Percentiles rank a stretch among this genome's conserved stretches.
Conservation (phyloP, 139 green algal genomes). For the Picochlorum sp. region DNA sequence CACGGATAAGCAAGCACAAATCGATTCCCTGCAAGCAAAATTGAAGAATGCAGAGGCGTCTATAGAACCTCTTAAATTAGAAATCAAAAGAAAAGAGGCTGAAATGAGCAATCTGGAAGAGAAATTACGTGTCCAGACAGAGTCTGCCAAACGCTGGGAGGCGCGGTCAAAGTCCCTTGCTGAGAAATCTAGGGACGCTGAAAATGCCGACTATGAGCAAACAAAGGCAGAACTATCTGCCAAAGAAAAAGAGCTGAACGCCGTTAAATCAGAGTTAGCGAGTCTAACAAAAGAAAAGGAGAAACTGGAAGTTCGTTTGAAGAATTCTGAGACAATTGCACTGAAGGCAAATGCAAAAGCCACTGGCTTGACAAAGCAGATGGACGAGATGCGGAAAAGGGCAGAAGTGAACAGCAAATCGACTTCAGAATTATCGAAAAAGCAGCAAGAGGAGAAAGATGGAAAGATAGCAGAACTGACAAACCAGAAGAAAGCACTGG, state of each 20-base stretch:
- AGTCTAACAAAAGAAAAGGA: background rate
- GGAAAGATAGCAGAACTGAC: no score
- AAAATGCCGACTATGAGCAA: slow-evolving; percentile 34
- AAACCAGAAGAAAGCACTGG: no score
- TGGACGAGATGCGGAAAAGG: slow-evolving; percentile 2
- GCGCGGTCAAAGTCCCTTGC: slow-evolving; percentile 34
- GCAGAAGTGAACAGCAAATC: background rate
- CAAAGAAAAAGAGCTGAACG: slow-evolving; percentile 1
- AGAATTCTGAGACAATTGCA: background rate
- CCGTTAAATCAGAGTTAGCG: slow-evolving; percentile 2
- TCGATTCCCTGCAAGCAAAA: slow-evolving; percentile 1
- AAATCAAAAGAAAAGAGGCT: slow-evolving; percentile 16
- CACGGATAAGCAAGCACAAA: slow-evolving; percentile 3
- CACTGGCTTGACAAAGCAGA: background rate
- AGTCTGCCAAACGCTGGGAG: slow-evolving; percentile 32
- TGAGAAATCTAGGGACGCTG: slow-evolving; percentile 40
- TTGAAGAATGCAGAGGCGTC: slow-evolving; percentile 10
- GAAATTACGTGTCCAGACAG: slow-evolving; percentile 21
- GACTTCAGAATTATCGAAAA: background rate
- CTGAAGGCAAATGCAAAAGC: background rate
- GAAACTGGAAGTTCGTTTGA: background rate
- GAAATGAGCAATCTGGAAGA: slow-evolving; percentile 8
- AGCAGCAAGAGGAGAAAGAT: background rate
- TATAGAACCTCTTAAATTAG: slow-evolving; percentile 14
- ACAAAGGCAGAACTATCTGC: slow-evolving; percentile 26